phyloP scores from a whole-genome alignment of 306 rosid genomes.

The Cicer cuneatum region DNA sequence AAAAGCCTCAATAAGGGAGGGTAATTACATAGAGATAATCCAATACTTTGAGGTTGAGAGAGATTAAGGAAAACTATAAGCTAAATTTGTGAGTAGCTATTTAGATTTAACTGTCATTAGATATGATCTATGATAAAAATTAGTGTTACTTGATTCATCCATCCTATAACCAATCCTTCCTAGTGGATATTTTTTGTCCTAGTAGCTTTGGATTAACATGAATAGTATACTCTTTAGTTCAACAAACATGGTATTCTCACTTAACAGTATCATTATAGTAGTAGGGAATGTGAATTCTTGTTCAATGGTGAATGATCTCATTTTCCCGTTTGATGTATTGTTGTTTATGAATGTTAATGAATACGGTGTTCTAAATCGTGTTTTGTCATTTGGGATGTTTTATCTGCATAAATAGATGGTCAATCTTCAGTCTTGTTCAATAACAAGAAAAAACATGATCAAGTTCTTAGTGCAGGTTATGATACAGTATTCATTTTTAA shows the following conservation, averaged over 20 bases:
- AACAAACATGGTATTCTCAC: not conserved
- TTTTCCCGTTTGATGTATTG: not conserved
- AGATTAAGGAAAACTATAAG: not conserved
- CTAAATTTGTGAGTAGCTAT: not conserved
- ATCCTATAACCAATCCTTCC: not conserved
- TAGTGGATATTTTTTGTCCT: not conserved
- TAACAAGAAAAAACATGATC: conserved; percentile 13
- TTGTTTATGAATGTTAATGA: conserved; percentile 14
- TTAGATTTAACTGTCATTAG: not conserved
- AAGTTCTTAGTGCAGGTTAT: conserved; percentile 16
- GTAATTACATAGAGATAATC: not conserved
- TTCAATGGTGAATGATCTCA: conserved; percentile 23
- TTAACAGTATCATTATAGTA: not conserved
- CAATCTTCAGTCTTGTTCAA: conserved; percentile 4
- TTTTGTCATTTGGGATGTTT: not conserved
- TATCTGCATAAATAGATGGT: conserved; percentile 5
- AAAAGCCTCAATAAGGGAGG: not conserved
- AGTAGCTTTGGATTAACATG: conserved; percentile 6
- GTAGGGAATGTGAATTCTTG: not conserved
- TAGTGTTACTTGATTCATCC: not conserved
- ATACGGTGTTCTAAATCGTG: conserved; percentile 1
- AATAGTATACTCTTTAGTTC: not conserved
- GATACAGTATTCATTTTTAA: conserved; percentile 2
- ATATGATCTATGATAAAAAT: not conserved
- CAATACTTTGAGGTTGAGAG: not conserved